phyloP scores from a whole-genome alignment of 345 rosid species.

The Acer saccharum region DNA sequence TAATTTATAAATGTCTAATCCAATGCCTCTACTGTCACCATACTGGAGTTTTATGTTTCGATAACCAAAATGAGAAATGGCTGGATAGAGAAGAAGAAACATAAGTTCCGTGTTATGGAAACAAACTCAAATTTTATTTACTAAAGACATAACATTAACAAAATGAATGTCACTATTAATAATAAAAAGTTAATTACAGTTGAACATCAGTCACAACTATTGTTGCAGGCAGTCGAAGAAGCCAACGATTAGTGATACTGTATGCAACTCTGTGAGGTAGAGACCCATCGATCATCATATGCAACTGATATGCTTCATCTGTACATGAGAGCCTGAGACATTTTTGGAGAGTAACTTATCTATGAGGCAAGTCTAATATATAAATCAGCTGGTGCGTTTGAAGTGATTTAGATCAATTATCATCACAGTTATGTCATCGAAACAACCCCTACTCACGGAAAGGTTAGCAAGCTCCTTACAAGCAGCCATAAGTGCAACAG shows the following conservation, averaged over 20 bases:
- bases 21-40: too few relatives aligned
- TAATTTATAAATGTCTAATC: not conserved
- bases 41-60: not conserved
- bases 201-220: not conserved
- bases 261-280: not conserved
- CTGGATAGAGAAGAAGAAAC: not conserved
- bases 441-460: constrained; percentile 63
- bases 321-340: not conserved
- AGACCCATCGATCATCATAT: not conserved
- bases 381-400: constrained; percentile 33
- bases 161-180: not conserved
- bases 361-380: not conserved
- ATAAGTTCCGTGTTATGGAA: not conserved
- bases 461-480: constrained; percentile 71
- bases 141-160: not conserved
- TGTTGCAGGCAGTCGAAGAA: not conserved
- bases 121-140: not conserved
- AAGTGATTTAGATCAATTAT: constrained; percentile 60
- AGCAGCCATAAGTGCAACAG: constrained; percentile 48
- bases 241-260: not conserved
- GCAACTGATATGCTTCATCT: not conserved
- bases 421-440: constrained; percentile 81
- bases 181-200: not conserved
- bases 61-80: not conserved
- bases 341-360: not conserved